A percentile compares a stretch with the other conserved stretches of the same genome.
Evolutionary conservation across 768 basidiomycete genomes (phyloP).

Genomic region (Psilocybe cubensis): DNA sequence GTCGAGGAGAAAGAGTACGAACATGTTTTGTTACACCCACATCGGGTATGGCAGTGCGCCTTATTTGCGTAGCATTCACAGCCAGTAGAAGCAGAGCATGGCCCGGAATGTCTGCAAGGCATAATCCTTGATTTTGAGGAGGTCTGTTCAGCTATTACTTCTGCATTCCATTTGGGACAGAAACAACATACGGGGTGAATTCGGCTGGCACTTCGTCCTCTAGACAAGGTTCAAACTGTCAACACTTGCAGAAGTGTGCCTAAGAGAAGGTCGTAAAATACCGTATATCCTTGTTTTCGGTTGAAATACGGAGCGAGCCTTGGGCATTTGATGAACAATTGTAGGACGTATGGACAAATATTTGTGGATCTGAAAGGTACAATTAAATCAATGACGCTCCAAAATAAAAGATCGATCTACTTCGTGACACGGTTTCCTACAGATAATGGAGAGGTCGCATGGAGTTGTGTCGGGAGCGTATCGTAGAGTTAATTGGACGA

Average conservation of each 20-base stretch:
- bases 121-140: conserved; percentile 34
- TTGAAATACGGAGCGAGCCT: not conserved
- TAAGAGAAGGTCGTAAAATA: not conserved
- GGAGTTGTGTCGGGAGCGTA: conserved; percentile 48
- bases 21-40: conserved; percentile 58
- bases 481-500: conserved; percentile 41
- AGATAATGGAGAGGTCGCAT: conserved; percentile 59
- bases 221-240: not conserved
- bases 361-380: conserved; percentile 7
- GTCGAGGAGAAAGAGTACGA: conserved; percentile 18
- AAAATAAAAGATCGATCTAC: conserved; percentile 36
- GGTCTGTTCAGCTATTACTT: not conserved
- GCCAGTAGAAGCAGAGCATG: conserved; percentile 43
- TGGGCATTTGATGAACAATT: not conserved
- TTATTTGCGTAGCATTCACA: conserved; percentile 56
- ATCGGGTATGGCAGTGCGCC: conserved; percentile 60
- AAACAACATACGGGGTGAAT: conserved; percentile 30
- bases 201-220: conserved; percentile 16
- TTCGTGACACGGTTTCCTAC: conserved; percentile 63
- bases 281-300: not conserved
- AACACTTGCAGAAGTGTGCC: not conserved
- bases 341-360: conserved; percentile 2
- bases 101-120: conserved; percentile 61
- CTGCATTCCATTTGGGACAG: not conserved
- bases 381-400: not conserved